These are phyloP conservation scores for Cyamopsis tetragonoloba DNA, from an alignment of 306 rosid species.

Conservation along the genomic window DNA sequence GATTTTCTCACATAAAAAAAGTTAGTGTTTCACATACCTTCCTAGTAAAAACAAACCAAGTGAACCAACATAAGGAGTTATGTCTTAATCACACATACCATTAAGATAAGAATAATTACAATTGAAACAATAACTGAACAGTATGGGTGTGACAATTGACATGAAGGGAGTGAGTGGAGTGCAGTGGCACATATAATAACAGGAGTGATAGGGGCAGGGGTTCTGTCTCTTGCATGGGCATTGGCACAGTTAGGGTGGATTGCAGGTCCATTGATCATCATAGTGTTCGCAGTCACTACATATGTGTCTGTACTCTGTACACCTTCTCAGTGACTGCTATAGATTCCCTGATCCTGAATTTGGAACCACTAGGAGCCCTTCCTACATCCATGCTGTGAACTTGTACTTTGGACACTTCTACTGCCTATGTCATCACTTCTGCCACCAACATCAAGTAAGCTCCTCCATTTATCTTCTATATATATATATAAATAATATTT, in stretches of 20 bases:
- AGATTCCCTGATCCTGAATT: conserved; percentile 41
- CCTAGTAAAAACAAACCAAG: too few species aligned
- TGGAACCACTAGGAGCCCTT: conserved; percentile 32
- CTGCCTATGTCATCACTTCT: conserved; percentile 54
- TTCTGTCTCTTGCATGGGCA: conserved; percentile 73
- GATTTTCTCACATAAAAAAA: too few species aligned
- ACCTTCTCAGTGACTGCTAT: conserved; percentile 53
- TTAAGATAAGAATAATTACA: too few species aligned
- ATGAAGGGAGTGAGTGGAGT: conserved; percentile 45
- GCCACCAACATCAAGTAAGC: conserved; percentile 48
- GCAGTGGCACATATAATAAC: conserved; percentile 66
- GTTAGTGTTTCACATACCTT: too few species aligned
- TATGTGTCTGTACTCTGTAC: conserved; percentile 38
- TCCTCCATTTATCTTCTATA: too few species aligned
- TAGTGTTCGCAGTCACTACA: conserved; percentile 50
- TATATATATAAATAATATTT: too few species aligned
- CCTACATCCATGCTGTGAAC: conserved; percentile 49
- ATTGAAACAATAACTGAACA: too few species aligned
- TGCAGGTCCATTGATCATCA: conserved; percentile 46
- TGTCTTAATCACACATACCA: too few species aligned
- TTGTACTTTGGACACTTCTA: conserved; percentile 25
- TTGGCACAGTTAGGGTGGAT: conserved; percentile 81
- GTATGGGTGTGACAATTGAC: too few species aligned
- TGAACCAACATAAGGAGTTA: too few species aligned
- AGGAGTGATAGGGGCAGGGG: conserved; percentile 84